Evolutionary conservation across 306 rosid species (phyloP), one percentile per base, ranked within the genome.

Genomic region (Pterocarpus macrocarpus): DNA sequence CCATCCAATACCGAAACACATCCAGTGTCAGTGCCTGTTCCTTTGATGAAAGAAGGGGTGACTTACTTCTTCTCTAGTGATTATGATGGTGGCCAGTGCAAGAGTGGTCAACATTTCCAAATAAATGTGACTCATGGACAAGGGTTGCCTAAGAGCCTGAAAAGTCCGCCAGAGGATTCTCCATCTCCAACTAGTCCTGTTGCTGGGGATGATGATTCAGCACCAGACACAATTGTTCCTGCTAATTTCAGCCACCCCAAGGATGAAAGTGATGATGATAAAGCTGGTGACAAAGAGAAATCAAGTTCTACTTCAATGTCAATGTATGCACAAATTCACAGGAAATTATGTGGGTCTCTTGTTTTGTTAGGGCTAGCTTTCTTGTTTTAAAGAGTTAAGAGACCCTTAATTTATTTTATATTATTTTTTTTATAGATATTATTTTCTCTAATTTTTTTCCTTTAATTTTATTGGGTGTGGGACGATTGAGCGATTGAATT

Each of bases 81-180:
- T 53, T 93, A 95, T 44, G 99, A 95, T 15, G 98, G 99, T 2
- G 99, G 91, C 0, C 99, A 95, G 6, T 95, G 99, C 76, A 75
- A 71, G 55, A 89, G 67, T 56, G 99, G 98, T 0, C 99, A 91
- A 76, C 94, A 77, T 2, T 93, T 95, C 85, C 55, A 84, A 30
- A 87, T 95, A 5, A 83, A 81, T 3, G 98, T 95, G 36, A 71
- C 90, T 0, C 78, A 91, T 35, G 99, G 98, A 11, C 87, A 93
- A 86, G 99, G 99, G 22, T 81, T 95, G 75, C 98, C 98, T 0
- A 77, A 82, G 64, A 83, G 85, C 63, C 78, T 84, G 22, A 49
- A 53, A 5, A 69, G 4, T 38, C 79, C 92, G 3, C 16, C 84
- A 13, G 77, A 80, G 2, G 87, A 83, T 15, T 80, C 98, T 44